Evolutionary conservation across 139 green algal species (phyloP).

Genomic region (Haematococcus sp.): DNA sequence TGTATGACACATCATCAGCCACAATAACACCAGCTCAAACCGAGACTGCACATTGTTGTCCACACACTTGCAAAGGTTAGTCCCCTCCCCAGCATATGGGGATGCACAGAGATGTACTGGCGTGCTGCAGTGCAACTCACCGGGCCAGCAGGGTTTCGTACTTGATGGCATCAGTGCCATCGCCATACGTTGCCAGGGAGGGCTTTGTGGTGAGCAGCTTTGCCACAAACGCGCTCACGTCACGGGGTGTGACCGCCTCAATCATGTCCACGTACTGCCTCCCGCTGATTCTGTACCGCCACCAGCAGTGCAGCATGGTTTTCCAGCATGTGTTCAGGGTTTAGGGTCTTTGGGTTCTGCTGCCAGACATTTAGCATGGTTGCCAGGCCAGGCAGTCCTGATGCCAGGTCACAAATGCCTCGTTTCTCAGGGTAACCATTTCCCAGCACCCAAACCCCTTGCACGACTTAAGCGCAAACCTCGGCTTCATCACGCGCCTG

Average conservation of each 20-base stretch:
- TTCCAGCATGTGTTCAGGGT: too few species aligned
- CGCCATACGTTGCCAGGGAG: conserved; percentile 38
- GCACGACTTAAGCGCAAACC: too few species aligned
- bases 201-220: conserved; percentile 36
- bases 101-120: too few species aligned
- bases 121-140: neutral
- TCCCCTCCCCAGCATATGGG: too few species aligned
- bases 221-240: conserved; percentile 39
- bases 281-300: conserved; percentile 38
- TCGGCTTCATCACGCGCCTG: too few species aligned
- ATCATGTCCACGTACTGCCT: conserved; percentile 56
- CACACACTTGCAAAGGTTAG: too few species aligned
- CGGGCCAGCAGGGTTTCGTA: conserved; percentile 9
- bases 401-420: neutral
- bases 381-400: too few species aligned
- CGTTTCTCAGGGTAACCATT: neutral
- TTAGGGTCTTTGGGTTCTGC: too few species aligned
- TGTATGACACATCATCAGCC: too few species aligned
- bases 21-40: too few species aligned
- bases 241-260: conserved; percentile 28
- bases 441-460: too few species aligned
- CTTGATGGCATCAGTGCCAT: conserved; percentile 26
- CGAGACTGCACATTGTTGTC: too few species aligned
- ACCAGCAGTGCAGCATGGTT: neutral
- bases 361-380: neutral